Evolutionary conservation across 2,329 filamentous ascomycete species (phyloP).

Genomic region (Xylariaceae sp.): DNA sequence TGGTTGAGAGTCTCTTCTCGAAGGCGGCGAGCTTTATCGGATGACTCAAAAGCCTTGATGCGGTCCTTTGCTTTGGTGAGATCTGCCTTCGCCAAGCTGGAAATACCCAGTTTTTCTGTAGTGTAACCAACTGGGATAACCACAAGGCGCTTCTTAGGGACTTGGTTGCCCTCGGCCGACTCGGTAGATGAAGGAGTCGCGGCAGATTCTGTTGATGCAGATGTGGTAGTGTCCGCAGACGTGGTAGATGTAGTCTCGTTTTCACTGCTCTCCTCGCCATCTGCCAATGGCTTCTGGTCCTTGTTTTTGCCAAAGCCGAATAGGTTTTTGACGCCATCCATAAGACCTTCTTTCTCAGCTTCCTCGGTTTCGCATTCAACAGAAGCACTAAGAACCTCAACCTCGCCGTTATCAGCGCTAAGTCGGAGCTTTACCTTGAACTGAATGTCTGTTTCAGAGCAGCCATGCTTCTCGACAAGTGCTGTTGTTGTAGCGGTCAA

Average conservation of each 20-base stretch:
- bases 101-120: constrained; percentile 56
- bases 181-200: constrained; percentile 53
- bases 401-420: constrained; percentile 74
- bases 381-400: constrained; percentile 75
- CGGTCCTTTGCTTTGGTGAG: constrained; percentile 66
- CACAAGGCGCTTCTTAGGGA: constrained; percentile 65
- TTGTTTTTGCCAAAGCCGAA: constrained; percentile 95
- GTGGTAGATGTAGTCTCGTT: constrained; percentile 54
- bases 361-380: constrained; percentile 85
- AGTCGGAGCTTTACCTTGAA: constrained; percentile 81
- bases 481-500: constrained; percentile 81
- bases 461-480: constrained; percentile 79
- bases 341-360: constrained; percentile 74
- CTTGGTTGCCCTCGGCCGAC: constrained; percentile 56
- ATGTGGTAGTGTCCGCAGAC: constrained; percentile 50
- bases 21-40: constrained; percentile 76
- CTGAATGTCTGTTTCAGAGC: constrained; percentile 75
- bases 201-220: constrained; percentile 48
- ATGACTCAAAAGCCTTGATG: constrained; percentile 82
- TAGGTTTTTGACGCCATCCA: constrained; percentile 94
- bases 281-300: constrained; percentile 76
- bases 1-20: constrained; percentile 90
- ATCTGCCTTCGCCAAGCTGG: constrained; percentile 55
- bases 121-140: constrained; percentile 58
- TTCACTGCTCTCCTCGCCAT: constrained; percentile 59